A percentile compares a stretch with the other conserved stretches of the same genome.
These are phyloP conservation scores for Cladosporium sp. DNA, from an alignment of 2,329 filamentous ascomycete genomes.

Conservation along the genomic window DNA sequence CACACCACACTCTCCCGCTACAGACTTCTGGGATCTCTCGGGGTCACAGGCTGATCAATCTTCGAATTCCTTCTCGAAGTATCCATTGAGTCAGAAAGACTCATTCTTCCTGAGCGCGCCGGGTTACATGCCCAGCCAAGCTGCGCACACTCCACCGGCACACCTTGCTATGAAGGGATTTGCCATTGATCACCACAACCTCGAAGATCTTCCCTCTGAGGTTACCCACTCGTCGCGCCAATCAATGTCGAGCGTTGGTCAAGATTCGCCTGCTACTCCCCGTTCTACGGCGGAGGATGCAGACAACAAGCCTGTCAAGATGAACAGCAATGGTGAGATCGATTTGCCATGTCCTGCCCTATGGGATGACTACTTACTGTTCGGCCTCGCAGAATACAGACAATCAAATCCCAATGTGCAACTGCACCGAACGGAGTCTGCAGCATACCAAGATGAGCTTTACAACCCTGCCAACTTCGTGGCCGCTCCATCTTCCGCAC, in stretches of 20 bases:
- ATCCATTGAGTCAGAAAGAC: conserved; percentile 52
- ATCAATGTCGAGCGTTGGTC: conserved; percentile 58
- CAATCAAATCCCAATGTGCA: conserved; percentile 62
- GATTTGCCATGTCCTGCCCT: neutral
- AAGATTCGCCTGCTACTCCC: conserved; percentile 60
- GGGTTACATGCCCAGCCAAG: conserved; percentile 27
- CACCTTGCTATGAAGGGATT: conserved; percentile 58
- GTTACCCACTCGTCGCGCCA: conserved; percentile 52
- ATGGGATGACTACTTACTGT: conserved; percentile 64
- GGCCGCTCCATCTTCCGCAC: conserved; percentile 46
- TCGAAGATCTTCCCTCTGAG: conserved; percentile 48
- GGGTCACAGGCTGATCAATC: conserved; percentile 34
- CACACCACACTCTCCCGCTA: conserved; percentile 38
- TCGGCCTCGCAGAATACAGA: conserved; percentile 51
- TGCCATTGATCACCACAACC: conserved; percentile 49
- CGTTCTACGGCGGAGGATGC: conserved; percentile 47
- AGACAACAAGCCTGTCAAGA: conserved; percentile 49
- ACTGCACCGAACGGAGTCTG: conserved; percentile 68
- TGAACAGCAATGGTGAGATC: conserved; percentile 54
- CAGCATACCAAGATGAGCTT: conserved; percentile 78
- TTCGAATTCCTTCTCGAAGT: conserved; percentile 42
- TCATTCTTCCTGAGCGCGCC: conserved; percentile 40
- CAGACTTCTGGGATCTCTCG: conserved; percentile 14
- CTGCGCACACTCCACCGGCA: conserved; percentile 40
- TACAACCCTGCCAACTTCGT: conserved; percentile 69